Evolutionary conservation across 2,329 filamentous ascomycete species (phyloP), one percentile per base, ranked within the genome.

Genomic region (Malbranchea zuffiana): DNA sequence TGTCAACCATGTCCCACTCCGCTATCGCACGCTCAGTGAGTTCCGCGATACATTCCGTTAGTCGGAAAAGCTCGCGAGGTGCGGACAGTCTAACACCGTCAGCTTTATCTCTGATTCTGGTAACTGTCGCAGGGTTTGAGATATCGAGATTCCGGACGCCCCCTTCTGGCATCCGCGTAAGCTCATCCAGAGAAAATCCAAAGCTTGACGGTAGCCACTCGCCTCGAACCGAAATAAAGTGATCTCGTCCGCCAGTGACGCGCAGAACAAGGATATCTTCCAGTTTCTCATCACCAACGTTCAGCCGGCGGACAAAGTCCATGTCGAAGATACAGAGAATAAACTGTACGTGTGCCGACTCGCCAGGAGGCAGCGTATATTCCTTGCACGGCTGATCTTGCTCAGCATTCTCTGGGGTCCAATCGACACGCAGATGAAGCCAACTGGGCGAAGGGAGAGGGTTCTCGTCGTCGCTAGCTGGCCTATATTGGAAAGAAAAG

Each of bases 251-350:
- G 35, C 80, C 75, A 7, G 76, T 71, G 4, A 98, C 82, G 1
- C 86, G 78, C 6, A 98, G 68, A 2, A 98, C 80, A 5, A 98
- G 67, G 3, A 98, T 78, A 46, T 96, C 86, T 44, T 96, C 88
- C 0, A 98, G 64, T 5, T 64, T 65, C 3, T 66, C 55, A 1
- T 68, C 66, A 11, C 74, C 75, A 37, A 80, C 69, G 47, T 96
- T 96, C 24, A 98, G 68, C 2, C 69, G 63, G 12, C 73, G 75
- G 0, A 84, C 75, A 12, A 80, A 70, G 0, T 69, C 57, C 3
- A 83, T 58, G 29, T 76, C 71, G 3, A 71, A 69, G 6, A 96
- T 69, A 26, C 76, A 69, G 1, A 82, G 65, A 24, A 79, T 75
- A 1, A 98, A 54, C 11, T 80, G 65, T 1, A 82, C 75, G 32